phyloP scores from a whole-genome alignment of 371 early-diverging fungal genomes.

The Blakeslea trispora region DNA sequence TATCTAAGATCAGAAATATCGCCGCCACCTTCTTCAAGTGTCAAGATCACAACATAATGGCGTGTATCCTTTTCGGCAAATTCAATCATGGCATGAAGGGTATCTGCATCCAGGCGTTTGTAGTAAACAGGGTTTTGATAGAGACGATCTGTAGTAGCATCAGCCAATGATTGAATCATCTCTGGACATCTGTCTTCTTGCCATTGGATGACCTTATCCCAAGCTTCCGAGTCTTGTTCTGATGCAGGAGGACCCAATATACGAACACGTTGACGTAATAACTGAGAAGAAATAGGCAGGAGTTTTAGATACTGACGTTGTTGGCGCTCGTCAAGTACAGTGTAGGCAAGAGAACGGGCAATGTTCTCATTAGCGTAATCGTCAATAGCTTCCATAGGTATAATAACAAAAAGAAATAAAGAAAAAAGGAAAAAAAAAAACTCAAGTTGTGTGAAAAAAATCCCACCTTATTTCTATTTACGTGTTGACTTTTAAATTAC shows the following conservation, averaged over 20 bases:
- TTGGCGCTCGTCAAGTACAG: conserved; percentile 41
- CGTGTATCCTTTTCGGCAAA: conserved; percentile 30
- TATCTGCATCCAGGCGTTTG: conserved; percentile 47
- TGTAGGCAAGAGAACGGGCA: conserved; percentile 48
- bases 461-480: no score
- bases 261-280: conserved; percentile 39
- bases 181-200: conserved; percentile 40
- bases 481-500: no score
- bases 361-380: conserved; percentile 52
- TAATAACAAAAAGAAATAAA: conserved; percentile 4
- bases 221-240: conserved; percentile 19
- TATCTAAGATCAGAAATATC: conserved; percentile 47
- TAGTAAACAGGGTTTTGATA: conserved; percentile 44
- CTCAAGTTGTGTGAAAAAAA: no score
- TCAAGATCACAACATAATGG: conserved; percentile 40
- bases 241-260: background rate
- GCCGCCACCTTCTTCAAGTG: conserved; percentile 30
- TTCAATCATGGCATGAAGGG: conserved; percentile 41
- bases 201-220: conserved; percentile 44
- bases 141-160: conserved; percentile 13
- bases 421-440: conserved; percentile 15
- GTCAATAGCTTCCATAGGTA: conserved; percentile 54
- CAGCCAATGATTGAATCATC: conserved; percentile 31
- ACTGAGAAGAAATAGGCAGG: conserved; percentile 35
- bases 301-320: conserved; percentile 33